phyloP scores from a whole-genome alignment of 164 flowering plant species.

The Chimonanthus praecox region DNA sequence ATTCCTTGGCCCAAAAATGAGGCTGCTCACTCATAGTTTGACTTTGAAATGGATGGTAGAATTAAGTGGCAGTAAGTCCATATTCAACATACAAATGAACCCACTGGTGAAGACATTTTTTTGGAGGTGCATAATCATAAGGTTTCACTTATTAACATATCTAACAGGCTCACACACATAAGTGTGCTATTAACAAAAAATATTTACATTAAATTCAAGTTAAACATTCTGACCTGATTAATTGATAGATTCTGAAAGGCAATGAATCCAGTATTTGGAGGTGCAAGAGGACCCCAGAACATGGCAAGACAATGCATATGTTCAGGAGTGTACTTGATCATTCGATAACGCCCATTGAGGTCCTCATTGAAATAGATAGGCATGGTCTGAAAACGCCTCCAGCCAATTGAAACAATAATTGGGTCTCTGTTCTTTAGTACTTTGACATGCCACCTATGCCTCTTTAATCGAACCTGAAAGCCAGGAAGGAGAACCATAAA shows the following conservation, averaged over 20 bases:
- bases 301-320: slow-evolving; percentile 97
- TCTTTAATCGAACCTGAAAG: slow-evolving; percentile 70
- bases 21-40: background rate
- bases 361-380: slow-evolving; percentile 93
- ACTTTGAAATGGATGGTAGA: background rate
- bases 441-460: slow-evolving; percentile 90
- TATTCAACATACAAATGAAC: background rate
- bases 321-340: slow-evolving; percentile 95
- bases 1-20: background rate
- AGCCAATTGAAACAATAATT: slow-evolving; percentile 83
- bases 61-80: background rate
- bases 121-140: background rate
- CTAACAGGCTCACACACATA: too few species aligned
- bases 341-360: slow-evolving; percentile 77
- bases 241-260: slow-evolving; percentile 81
- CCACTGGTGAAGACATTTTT: background rate
- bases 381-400: slow-evolving; percentile 92
- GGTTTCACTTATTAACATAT: background rate
- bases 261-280: slow-evolving; percentile 82
- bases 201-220: too few species aligned
- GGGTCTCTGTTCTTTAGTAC: slow-evolving; percentile 89
- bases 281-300: slow-evolving; percentile 98
- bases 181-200: too few species aligned
- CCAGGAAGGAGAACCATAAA: background rate
- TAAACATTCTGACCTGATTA: slow-evolving; percentile 54